A percentile compares a stretch with the other conserved stretches of the same genome.
These are phyloP conservation scores for Paramecium sonneborni DNA, from an alignment of 73 alveolate genomes.

Conservation along the genomic window DNA sequence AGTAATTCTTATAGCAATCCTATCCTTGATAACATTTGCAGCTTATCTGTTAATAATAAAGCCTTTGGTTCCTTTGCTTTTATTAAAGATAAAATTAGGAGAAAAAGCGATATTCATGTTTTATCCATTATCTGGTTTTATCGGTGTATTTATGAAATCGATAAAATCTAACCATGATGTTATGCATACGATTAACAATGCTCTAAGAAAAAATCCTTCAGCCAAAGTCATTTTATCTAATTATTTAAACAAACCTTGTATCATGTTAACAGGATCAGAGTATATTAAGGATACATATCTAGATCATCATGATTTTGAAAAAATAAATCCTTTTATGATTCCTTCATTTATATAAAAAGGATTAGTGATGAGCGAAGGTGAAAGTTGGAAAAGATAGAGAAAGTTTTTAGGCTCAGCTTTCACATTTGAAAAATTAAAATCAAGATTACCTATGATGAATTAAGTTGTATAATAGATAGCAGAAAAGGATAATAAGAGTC, in stretches of 20 bases:
- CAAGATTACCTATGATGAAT: conserved; percentile 51
- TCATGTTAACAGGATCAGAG: not conserved
- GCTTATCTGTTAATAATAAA: not conserved
- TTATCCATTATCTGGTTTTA: not conserved
- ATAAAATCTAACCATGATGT: not conserved
- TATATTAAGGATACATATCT: not conserved
- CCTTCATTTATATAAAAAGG: not conserved
- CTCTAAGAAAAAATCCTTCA: not conserved
- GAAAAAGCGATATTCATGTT: not conserved
- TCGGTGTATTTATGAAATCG: not conserved
- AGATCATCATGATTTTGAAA: not conserved
- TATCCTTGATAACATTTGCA: not conserved
- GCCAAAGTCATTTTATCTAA: not conserved
- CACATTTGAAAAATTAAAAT: conserved; percentile 40
- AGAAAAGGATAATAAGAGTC: not conserved
- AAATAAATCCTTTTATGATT: not conserved
- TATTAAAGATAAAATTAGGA: not conserved
- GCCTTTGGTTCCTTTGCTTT: not conserved
- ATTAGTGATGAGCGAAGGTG: conserved; percentile 45
- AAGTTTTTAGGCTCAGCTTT: conserved; percentile 30
- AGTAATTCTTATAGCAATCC: not conserved
- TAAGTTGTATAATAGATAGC: not conserved
- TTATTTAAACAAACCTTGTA: not conserved
- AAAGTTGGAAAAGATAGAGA: conserved; percentile 56
- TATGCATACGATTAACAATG: not conserved